Evolutionary conservation across 1,139 yeast genomes (phyloP).

Genomic region (Yamadazyma membranifaciens): DNA sequence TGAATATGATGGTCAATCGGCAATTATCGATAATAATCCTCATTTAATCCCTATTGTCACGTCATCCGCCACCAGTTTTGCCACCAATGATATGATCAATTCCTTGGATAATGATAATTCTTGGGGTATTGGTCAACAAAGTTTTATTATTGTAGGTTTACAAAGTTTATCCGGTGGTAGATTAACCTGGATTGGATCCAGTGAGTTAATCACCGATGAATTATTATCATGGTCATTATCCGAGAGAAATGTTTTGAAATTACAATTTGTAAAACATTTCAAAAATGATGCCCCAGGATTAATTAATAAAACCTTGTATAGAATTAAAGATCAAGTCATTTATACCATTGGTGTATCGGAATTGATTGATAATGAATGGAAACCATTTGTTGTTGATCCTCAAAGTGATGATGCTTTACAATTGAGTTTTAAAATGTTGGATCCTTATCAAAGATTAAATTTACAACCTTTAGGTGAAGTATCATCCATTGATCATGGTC

Average conservation of each 20-base stretch:
- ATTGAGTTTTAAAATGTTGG: conserved; percentile 84
- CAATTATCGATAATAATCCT: conserved; percentile 49
- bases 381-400: conserved; percentile 51
- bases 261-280: conserved; percentile 50
- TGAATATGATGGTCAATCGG: conserved; percentile 40
- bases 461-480: conserved; percentile 45
- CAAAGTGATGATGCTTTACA: conserved; percentile 59
- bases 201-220: conserved; percentile 52
- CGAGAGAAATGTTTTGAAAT: conserved; percentile 60
- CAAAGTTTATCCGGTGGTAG: conserved; percentile 84
- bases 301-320: conserved; percentile 52
- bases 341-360: conserved; percentile 69
- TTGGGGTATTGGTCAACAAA: conserved; percentile 87
- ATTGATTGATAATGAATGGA: conserved; percentile 65
- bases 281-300: conserved; percentile 45
- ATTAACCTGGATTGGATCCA: conserved; percentile 75
- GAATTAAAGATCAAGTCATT: conserved; percentile 66
- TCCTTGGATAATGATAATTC: conserved; percentile 44
- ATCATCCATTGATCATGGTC: conserved; percentile 31
- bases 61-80: conserved; percentile 69
- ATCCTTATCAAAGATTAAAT: conserved; percentile 86
- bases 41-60: conserved; percentile 67
- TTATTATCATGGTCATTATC: conserved; percentile 74
- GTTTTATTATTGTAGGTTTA: conserved; percentile 71
- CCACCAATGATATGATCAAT: conserved; percentile 38